Evolutionary conservation across 2,329 filamentous ascomycete genomes (phyloP).

Genomic region (Aspergillus novofumigatus): DNA sequence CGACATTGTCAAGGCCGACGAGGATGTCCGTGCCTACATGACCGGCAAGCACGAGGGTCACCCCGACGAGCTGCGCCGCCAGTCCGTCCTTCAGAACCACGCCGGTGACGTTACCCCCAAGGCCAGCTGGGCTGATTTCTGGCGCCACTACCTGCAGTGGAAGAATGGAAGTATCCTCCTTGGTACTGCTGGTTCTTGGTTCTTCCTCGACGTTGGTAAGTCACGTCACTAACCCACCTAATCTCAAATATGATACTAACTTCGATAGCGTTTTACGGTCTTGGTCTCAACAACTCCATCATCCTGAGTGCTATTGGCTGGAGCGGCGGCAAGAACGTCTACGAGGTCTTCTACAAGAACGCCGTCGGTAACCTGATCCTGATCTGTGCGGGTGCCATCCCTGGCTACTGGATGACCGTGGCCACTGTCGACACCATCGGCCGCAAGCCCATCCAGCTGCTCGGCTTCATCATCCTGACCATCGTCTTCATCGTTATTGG

Average conservation of each 20-base stretch:
- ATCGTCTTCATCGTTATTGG: conserved; percentile 61
- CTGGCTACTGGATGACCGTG: conserved; percentile 78
- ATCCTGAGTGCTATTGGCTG: conserved; percentile 71
- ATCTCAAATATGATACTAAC: conserved; percentile 11
- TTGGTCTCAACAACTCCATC: conserved; percentile 71
- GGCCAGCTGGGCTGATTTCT: conserved; percentile 69
- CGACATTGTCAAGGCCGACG: conserved; percentile 69
- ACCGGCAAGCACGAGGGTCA: conserved; percentile 59
- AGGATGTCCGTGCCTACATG: conserved; percentile 72
- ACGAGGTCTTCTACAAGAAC: conserved; percentile 67
- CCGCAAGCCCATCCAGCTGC: conserved; percentile 69
- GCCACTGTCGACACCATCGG: conserved; percentile 69
- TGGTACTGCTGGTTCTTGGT: conserved; percentile 82
- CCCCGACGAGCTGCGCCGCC: conserved; percentile 64
- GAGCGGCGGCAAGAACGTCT: conserved; percentile 59
- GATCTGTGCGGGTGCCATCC: conserved; percentile 72
- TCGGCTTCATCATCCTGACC: conserved; percentile 59
- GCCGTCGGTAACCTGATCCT: conserved; percentile 76
- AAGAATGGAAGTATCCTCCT: conserved; percentile 69
- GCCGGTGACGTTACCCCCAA: conserved; percentile 60
- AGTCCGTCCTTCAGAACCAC: conserved; percentile 53
- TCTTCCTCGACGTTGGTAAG: conserved; percentile 63
- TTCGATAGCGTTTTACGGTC: conserved; percentile 57
- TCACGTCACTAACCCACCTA: neutral
- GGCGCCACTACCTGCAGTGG: conserved; percentile 64